Evolutionary conservation across 139 green algal species (phyloP).

Genomic region (Chlamydomonas sp.): DNA sequence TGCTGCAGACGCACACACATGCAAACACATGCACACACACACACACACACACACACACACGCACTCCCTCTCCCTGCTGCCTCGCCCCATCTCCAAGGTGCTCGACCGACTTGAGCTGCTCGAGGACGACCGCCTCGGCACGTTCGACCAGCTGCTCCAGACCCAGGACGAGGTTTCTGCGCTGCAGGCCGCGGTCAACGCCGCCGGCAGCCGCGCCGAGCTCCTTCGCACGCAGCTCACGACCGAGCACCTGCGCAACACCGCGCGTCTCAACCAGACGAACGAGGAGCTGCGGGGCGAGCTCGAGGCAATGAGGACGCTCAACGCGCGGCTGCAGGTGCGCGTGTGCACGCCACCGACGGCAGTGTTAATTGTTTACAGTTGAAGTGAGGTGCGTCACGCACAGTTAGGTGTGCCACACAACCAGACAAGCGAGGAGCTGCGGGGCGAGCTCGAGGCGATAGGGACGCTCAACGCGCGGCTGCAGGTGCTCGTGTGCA

Average conservation of each 20-base stretch:
- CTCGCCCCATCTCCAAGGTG: not conserved
- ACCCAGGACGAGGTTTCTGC: constrained; percentile 31
- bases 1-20: constrained; percentile 37
- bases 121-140: constrained; percentile 45
- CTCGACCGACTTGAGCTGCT: constrained; percentile 34
- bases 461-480: no score
- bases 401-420: no score
- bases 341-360: no score
- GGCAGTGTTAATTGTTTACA: no score
- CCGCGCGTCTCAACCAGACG: constrained; percentile 13
- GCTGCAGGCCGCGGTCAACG: constrained; percentile 23
- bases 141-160: constrained; percentile 40
- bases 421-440: constrained; percentile 21
- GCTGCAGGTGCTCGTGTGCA: no score
- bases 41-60: no score
- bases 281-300: constrained; percentile 27
- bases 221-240: constrained; percentile 14
- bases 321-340: no score
- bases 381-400: no score
- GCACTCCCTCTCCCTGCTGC: not conserved
- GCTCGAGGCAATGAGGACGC: constrained; percentile 22
- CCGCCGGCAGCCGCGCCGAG: constrained; percentile 17
- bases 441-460: constrained; percentile 23
- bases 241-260: constrained; percentile 21
- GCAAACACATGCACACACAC: no score